phyloP scores from a whole-genome alignment of 805 yeast genomes.

The Candida germanica region DNA sequence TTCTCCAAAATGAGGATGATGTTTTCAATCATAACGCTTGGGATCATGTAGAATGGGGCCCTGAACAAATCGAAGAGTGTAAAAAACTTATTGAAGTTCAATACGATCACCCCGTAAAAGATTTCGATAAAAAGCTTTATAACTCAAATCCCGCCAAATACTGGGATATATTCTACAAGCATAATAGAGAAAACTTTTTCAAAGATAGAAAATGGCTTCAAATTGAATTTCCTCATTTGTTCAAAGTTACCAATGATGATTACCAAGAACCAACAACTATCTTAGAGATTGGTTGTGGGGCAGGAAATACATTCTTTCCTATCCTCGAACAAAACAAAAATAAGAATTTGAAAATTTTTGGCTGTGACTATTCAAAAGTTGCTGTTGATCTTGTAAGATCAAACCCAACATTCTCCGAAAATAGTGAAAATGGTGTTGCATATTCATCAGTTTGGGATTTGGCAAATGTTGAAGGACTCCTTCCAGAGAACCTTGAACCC shows the following conservation, averaged over 20 bases:
- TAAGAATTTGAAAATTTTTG: constrained; percentile 67
- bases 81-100: constrained; percentile 72
- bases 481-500: constrained; percentile 85
- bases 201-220: constrained; percentile 96
- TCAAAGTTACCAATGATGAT: constrained; percentile 64
- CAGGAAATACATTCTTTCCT: constrained; percentile 95
- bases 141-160: constrained; percentile 86
- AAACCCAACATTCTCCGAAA: constrained; percentile 56
- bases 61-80: constrained; percentile 77
- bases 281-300: constrained; percentile 96
- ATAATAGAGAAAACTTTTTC: constrained; percentile 90
- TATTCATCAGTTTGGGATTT: constrained; percentile 94
- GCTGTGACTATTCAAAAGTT: constrained; percentile 84
- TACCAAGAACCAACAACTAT: constrained; percentile 71
- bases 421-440: constrained; percentile 48
- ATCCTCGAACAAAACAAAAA: constrained; percentile 80
- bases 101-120: constrained; percentile 78
- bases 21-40: constrained; percentile 94
- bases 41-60: constrained; percentile 98
- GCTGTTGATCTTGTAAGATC: constrained; percentile 83
- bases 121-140: constrained; percentile 74
- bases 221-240: constrained; percentile 86
- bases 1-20: constrained; percentile 64
- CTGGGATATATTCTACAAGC: constrained; percentile 92
- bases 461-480: constrained; percentile 63